phyloP scores from a whole-genome alignment of 257 asterid genomes.

The Rehmannia glutinosa region DNA sequence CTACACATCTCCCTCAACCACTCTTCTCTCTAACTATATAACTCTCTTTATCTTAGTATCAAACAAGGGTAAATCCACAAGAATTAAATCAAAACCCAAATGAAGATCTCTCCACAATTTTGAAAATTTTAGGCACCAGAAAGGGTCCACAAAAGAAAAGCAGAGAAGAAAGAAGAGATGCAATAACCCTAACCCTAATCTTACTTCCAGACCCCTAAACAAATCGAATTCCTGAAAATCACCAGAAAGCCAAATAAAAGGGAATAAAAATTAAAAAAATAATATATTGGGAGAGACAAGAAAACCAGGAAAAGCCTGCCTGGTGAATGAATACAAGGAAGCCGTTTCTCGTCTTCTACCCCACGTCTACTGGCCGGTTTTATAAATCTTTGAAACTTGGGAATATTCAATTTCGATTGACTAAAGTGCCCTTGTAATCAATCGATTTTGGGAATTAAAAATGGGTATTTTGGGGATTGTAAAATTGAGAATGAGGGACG shows the following conservation, averaged over 20 bases:
- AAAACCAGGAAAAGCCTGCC: slow-evolving; percentile 15
- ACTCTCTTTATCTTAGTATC: slow-evolving; percentile 13
- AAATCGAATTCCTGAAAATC: background rate
- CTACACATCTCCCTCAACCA: slow-evolving; percentile 49
- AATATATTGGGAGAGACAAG: background rate
- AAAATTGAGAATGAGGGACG: background rate
- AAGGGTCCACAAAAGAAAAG: background rate
- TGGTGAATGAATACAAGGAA: slow-evolving; percentile 39
- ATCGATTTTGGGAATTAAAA: background rate
- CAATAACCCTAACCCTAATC: background rate
- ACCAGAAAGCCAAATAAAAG: background rate
- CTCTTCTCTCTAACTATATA: background rate
- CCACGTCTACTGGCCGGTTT: slow-evolving; percentile 19
- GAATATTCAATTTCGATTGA: background rate
- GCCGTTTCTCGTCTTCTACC: slow-evolving; percentile 55
- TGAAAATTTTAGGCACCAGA: slow-evolving; percentile 13
- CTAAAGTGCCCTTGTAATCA: background rate
- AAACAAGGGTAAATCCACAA: slow-evolving; percentile 22
- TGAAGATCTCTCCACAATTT: slow-evolving; percentile 16
- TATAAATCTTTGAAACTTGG: background rate
- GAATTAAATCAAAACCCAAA: background rate
- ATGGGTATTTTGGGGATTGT: slow-evolving; percentile 18
- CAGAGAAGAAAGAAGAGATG: background rate
- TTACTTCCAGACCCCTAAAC: background rate
- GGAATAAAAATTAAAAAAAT: background rate